phyloP scores from a whole-genome alignment of 257 asterid species.

The Sherardia arvensis region DNA sequence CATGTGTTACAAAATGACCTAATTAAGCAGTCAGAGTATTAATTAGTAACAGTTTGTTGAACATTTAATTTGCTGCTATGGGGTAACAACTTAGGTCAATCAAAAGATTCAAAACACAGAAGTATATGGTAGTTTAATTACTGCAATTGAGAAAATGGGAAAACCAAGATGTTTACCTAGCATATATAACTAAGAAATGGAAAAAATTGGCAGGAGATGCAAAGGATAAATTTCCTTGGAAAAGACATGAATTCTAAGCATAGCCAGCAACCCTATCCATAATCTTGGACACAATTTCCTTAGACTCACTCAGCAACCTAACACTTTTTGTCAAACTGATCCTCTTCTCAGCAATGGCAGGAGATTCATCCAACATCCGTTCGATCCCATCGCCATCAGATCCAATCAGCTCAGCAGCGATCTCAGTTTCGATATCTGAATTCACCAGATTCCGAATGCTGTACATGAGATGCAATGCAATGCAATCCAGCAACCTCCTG shows the following conservation, averaged over 20 bases:
- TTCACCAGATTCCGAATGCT: slow-evolving; percentile 19
- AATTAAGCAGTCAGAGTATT: too few species aligned
- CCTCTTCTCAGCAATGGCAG: slow-evolving; percentile 21
- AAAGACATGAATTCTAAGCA: background rate
- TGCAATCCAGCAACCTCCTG: slow-evolving; percentile 20
- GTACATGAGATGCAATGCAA: slow-evolving; percentile 24
- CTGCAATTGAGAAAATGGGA: too few species aligned
- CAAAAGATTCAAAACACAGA: too few species aligned
- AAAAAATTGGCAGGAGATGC: too few species aligned
- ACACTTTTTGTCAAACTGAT: slow-evolving; percentile 9
- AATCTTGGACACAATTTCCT: background rate
- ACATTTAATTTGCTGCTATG: too few species aligned
- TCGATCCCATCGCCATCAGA: slow-evolving; percentile 8
- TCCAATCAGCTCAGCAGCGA: slow-evolving; percentile 14
- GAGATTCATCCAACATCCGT: slow-evolving; percentile 22
- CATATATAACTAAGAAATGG: too few species aligned
- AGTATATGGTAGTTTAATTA: too few species aligned
- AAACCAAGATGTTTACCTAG: too few species aligned
- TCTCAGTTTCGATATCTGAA: slow-evolving; percentile 21
- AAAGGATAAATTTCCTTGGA: too few species aligned
- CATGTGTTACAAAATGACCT: too few species aligned
- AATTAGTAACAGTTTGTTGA: too few species aligned
- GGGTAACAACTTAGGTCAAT: too few species aligned
- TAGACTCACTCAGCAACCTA: slow-evolving; percentile 19
- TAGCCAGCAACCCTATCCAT: slow-evolving; percentile 8